Conservation (phyloP, 2,329 filamentous ascomycete genomes). For the Cladosporium austrohemisphaericum region DNA sequence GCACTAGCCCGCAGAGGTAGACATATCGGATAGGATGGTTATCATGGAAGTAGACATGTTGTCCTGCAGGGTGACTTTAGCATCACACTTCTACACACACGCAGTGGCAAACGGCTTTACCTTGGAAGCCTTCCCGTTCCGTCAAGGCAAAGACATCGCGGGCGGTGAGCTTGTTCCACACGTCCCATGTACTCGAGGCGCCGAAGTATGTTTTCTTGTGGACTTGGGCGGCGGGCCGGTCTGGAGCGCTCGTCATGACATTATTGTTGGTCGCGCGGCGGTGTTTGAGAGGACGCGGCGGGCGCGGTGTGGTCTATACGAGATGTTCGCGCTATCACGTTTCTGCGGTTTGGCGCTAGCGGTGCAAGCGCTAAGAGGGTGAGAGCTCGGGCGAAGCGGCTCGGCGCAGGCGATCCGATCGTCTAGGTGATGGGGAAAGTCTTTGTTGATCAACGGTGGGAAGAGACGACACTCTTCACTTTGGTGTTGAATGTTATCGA, state of each 20-base stretch:
- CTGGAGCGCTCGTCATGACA: conserved; percentile 35
- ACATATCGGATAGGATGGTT: conserved; percentile 52
- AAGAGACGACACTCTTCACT: no score
- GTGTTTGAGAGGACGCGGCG: neutral
- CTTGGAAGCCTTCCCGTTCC: conserved; percentile 48
- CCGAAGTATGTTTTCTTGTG: conserved; percentile 60
- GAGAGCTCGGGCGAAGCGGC: neutral
- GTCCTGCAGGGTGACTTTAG: conserved; percentile 38
- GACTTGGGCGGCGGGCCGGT: conserved; percentile 25
- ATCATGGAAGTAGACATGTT: conserved; percentile 53
- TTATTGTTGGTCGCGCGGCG: conserved; percentile 18
- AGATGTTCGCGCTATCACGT: conserved; percentile 14
- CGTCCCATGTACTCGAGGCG: conserved; percentile 57
- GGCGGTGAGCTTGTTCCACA: conserved; percentile 60
- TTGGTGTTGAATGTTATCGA: no score
- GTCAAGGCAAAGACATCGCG: conserved; percentile 53
- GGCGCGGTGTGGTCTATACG: neutral
- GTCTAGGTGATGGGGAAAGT: no score
- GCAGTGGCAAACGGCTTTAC: conserved; percentile 33
- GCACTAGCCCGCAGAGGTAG: conserved; percentile 43
- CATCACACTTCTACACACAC: neutral
- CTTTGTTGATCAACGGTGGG: no score
- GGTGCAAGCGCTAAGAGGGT: neutral
- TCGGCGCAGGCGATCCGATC: no score
- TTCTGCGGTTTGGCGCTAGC: conserved; percentile 8